Evolutionary conservation across 1,284 basidiomycete genomes (phyloP).

Genomic region (Leccinum subrobustum): DNA sequence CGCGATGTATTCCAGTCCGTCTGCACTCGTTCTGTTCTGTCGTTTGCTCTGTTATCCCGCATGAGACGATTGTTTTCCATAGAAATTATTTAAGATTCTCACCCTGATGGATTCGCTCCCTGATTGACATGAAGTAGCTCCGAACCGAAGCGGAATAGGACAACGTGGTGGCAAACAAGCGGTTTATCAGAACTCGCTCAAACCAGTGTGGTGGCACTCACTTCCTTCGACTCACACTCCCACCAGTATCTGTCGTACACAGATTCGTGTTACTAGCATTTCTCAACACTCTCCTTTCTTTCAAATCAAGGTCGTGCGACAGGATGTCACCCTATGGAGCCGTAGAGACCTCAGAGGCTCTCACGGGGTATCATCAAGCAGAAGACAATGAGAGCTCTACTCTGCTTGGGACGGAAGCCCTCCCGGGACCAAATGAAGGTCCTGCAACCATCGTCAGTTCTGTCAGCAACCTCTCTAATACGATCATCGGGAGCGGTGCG

Average conservation of each 20-base stretch:
- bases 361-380: constrained; percentile 10
- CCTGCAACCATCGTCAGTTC: constrained; percentile 65
- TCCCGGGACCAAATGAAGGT: constrained; percentile 48
- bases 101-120: not conserved
- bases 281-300: not conserved
- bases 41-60: constrained; percentile 6
- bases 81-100: not conserved
- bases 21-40: constrained; percentile 14
- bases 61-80: not conserved
- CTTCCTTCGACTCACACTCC: not conserved
- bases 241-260: not conserved
- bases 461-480: constrained; percentile 79
- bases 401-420: constrained; percentile 48
- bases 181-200: not conserved
- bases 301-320: constrained; percentile 41
- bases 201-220: not conserved
- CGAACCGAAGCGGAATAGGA: not conserved
- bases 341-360: constrained; percentile 27
- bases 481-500: constrained; percentile 85
- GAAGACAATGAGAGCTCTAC: constrained; percentile 50
- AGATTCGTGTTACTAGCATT: not conserved
- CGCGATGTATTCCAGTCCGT: constrained; percentile 15
- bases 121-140: not conserved
- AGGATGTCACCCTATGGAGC: constrained; percentile 68
- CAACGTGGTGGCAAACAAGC: not conserved